Conservation (phyloP, 345 rosid species). For the Leavenworthia alabamica region DNA sequence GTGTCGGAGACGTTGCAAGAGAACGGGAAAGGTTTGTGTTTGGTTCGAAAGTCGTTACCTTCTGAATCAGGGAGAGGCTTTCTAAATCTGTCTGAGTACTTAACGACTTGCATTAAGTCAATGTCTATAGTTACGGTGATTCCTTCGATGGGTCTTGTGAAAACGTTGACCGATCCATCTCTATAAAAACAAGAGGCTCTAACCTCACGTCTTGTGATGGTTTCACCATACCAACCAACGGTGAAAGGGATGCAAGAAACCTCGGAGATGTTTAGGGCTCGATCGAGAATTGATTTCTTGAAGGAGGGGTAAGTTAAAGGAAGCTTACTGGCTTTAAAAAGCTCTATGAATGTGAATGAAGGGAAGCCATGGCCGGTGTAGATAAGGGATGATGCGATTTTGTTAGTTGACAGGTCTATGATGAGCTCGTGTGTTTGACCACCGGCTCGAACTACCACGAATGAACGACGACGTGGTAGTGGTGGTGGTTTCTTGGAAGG, state of each 20-base stretch:
- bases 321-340: conserved; percentile 39
- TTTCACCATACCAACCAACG: conserved; percentile 72
- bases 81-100: conserved; percentile 40
- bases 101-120: conserved; percentile 47
- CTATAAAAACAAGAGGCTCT: conserved; percentile 47
- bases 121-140: conserved; percentile 48
- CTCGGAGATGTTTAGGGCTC: conserved; percentile 51
- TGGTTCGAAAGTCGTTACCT: conserved; percentile 59
- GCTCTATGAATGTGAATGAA: conserved; percentile 47
- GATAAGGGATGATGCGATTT: conserved; percentile 32
- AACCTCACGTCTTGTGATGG: conserved; percentile 38
- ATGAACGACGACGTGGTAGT: conserved; percentile 45
- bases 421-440: conserved; percentile 47
- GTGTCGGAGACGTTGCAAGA: conserved; percentile 34
- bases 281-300: conserved; percentile 32
- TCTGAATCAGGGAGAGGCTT: conserved; percentile 59
- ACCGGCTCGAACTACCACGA: conserved; percentile 47
- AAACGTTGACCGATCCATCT: conserved; percentile 55
- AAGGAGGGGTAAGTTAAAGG: conserved; percentile 45
- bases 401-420: conserved; percentile 37
- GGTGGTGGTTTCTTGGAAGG: neutral
- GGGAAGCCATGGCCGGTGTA: conserved; percentile 59
- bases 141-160: conserved; percentile 66
- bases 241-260: conserved; percentile 66
- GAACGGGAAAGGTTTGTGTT: conserved; percentile 21